Conservation (phyloP, 2,329 filamentous ascomycete genomes). For the Exophiala alcalophila region DNA sequence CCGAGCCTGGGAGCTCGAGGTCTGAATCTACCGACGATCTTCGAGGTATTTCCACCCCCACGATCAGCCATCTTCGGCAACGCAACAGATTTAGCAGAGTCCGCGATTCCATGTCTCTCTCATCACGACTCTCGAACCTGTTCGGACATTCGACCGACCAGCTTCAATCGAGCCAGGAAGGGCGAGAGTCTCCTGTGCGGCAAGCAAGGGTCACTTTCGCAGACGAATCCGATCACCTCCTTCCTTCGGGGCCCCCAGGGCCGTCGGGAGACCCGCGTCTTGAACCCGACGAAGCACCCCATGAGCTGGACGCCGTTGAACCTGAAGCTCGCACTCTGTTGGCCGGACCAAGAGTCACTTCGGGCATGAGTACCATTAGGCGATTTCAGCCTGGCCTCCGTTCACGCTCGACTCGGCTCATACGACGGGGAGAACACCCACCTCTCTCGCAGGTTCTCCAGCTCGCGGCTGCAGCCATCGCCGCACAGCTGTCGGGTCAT, state of each 20-base stretch:
- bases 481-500: slow-evolving; percentile 62
- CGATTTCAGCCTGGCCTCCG: slow-evolving; percentile 46
- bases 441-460: slow-evolving; percentile 61
- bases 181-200: slow-evolving; percentile 33
- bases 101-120: slow-evolving; percentile 43
- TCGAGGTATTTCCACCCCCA: slow-evolving; percentile 20
- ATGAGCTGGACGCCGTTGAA: slow-evolving; percentile 44
- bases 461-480: slow-evolving; percentile 62
- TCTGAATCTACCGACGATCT: slow-evolving; percentile 30
- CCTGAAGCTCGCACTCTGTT: slow-evolving; percentile 36
- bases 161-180: slow-evolving; percentile 29
- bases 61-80: slow-evolving; percentile 30
- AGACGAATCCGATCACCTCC: slow-evolving; percentile 36
- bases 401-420: slow-evolving; percentile 52
- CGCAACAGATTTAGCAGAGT: slow-evolving; percentile 40
- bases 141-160: slow-evolving; percentile 39
- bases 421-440: slow-evolving; percentile 59
- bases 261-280: slow-evolving; percentile 41
- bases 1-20: slow-evolving; percentile 28
- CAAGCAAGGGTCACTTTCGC: slow-evolving; percentile 33
- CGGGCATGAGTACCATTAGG: slow-evolving; percentile 36
- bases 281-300: slow-evolving; percentile 40
- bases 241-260: slow-evolving; percentile 38
- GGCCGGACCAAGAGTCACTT: slow-evolving; percentile 33
- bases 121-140: slow-evolving; percentile 42